Base-by-base conservation (phyloP, 306 rosid species). In the Castanopsis chinensis region DNA sequence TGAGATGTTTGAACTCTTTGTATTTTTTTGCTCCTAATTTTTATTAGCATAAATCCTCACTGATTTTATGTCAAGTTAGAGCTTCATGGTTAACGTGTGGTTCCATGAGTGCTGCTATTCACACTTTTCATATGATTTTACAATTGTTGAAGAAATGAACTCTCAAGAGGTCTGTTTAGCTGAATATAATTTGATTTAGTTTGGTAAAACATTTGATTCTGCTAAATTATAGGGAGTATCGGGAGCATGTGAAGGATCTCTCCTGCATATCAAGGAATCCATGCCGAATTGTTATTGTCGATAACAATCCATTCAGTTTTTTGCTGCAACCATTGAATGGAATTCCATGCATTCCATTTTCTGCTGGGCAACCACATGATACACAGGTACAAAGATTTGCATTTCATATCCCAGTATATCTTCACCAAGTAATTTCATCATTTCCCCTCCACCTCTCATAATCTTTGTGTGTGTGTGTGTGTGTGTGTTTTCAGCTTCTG, bases 231-330 rank as follows among this genome's bases (percentile, higher is more conserved):
- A 91, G 99, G 88, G 91, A 88, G 80, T 82, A 85, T 69, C 89
- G 94, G 71, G 99, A 92, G 79, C 96, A 95, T 23, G 97, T 95
- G 73, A 92, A 95, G 86, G 97, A 95, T 83, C 88, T 91, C 21
- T 88, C 91, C 43, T 87, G 91, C 87, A 59, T 95, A 69, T 86
- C 89, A 20, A 88, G 87, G 76, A 91, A 92, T 88, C 86, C 88
- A 35, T 82, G 88, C 79, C 93, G 95, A 53, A 58, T 88, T 75
- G 98, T 95, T 53, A 85, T 92, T 61, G 94, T 92, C 3, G 98
- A 94, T 72, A 91, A 94, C 89, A 92, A 92, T 71, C 97, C 98
- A 14, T 92, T 90, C 71, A 95, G 97, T 89, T 95, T 95, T 83
- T 80, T 92, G 81, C 78, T 92, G 84, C 99, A 92, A 82, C 99